Conservation (phyloP, 2,329 filamentous ascomycete genomes). For the Phaeosphaeriaceae sp. region DNA sequence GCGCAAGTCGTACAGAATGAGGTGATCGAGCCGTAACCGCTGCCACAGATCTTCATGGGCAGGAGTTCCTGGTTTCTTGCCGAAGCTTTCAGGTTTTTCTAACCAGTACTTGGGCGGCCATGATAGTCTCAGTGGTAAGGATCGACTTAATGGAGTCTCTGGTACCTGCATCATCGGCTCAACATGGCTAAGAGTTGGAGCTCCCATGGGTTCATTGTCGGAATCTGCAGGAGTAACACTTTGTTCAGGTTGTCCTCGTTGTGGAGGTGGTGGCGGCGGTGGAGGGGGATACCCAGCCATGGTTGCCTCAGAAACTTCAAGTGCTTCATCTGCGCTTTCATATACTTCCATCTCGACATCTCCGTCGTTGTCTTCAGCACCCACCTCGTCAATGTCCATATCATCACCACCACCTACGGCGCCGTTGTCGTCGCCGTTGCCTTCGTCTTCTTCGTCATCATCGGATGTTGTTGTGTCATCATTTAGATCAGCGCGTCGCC, state of each 20-base stretch:
- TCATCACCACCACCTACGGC: conserved; percentile 50
- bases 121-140: conserved; percentile 57
- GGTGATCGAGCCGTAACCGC: conserved; percentile 87
- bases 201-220: conserved; percentile 68
- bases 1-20: conserved; percentile 91
- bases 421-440: conserved; percentile 51
- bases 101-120: conserved; percentile 84
- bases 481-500: conserved; percentile 51
- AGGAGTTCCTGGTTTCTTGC: conserved; percentile 66
- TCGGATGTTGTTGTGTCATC: conserved; percentile 50
- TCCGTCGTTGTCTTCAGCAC: conserved; percentile 55
- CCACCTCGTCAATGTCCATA: conserved; percentile 55
- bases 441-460: conserved; percentile 57
- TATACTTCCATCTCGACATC: conserved; percentile 59
- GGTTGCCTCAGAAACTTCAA: conserved; percentile 78
- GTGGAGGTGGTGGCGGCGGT: conserved; percentile 53
- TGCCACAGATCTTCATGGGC: conserved; percentile 87
- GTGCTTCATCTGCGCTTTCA: conserved; percentile 64
- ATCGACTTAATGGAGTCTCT: conserved; percentile 69
- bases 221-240: conserved; percentile 75
- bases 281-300: conserved; percentile 76
- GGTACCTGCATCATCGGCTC: conserved; percentile 77
- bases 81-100: conserved; percentile 75
- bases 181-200: conserved; percentile 68
- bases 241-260: conserved; percentile 58